Base-by-base conservation (phyloP, 2,329 filamentous ascomycete genomes). In the Drechslerella stenobrocha region DNA sequence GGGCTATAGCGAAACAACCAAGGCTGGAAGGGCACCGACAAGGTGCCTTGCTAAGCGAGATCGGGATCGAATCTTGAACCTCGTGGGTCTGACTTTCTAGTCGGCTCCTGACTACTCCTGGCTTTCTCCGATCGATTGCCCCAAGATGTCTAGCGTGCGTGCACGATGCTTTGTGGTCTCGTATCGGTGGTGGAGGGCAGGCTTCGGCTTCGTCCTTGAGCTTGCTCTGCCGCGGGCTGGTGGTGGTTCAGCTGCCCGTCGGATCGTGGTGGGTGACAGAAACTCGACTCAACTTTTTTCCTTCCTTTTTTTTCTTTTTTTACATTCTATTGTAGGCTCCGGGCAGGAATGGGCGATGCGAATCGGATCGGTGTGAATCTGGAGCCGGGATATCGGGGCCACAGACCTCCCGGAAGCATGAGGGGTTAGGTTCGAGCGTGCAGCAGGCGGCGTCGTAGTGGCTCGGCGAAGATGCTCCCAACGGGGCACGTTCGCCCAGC, bases 1-100 rank as follows among this genome's bases (percentile, higher is more conserved):
- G n/a, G n/a, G 34, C 34, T 37, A 53, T 58, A 66, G 26, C 34
- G 24, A 34, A 59, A 18, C 23, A 13, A 26, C 15, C 23, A 30
- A 58, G 15, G 44, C 56, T 34, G 34, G 52, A 53, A 50, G 52
- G 30, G 9, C 11, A 24, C 23, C 55, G 34, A 51, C 24, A n/a
- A 26, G 42, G 23, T 22, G 20, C 46, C 37, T 35, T 13, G 50
- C 52, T 67, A 58, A 60, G 55, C 55, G 55, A 58, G 53, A 67
- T 67, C 63, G 37, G 15, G 55, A 65, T 60, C 44, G 47, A 22
- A 28, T 4, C 5, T 6, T 18, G 15, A 42, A 18, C 37, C 9
- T 3, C 2, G 15, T 20, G 7, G 7, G 11, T 30, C 28, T 3
- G 11, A 15, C 32, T n/a, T 24, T 55, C 57, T 64, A 46, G 59